Evolutionary conservation across 208 protist species (phyloP).

Genomic region (Wallacemonas rigidus): DNA sequence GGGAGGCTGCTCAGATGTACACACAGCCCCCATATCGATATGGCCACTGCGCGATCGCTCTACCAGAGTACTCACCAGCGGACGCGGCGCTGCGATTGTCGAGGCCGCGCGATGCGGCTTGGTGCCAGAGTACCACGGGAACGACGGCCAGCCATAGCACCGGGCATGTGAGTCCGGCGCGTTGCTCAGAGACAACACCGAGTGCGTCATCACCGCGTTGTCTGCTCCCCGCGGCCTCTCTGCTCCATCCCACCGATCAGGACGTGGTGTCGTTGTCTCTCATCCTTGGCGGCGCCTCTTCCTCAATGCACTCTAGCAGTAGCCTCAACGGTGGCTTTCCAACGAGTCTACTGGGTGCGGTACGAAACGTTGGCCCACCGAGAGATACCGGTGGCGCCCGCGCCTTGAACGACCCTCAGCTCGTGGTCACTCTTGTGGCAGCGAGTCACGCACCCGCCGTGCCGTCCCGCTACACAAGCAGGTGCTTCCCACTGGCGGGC

Average conservation of each 20-base stretch:
- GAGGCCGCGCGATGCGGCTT: not conserved
- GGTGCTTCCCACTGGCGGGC: slow-evolving; percentile 42
- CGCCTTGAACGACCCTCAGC: slow-evolving; percentile 10
- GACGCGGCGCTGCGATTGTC: not conserved
- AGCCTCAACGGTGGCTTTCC: not conserved
- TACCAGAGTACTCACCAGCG: slow-evolving; percentile 7
- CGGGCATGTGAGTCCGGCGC: not conserved
- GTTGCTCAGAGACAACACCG: not conserved
- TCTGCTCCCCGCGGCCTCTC: not conserved
- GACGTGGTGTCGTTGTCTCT: slow-evolving; percentile 20
- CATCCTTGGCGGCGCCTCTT: slow-evolving; percentile 3
- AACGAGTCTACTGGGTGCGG: not conserved
- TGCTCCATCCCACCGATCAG: not conserved
- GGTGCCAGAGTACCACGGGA: no score
- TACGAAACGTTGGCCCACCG: slow-evolving; percentile 1
- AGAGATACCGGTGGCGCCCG: not conserved
- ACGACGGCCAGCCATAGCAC: no score
- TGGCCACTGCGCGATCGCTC: slow-evolving; percentile 28
- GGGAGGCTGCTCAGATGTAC: not conserved
- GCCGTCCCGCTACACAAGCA: slow-evolving; percentile 32
- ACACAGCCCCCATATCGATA: slow-evolving; percentile 22
- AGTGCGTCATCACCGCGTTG: slow-evolving; percentile 12
- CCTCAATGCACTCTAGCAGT: slow-evolving; percentile 16
- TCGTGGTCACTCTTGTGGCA: slow-evolving; percentile 5
- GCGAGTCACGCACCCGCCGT: not conserved